Base-by-base conservation (phyloP, 2,329 filamentous ascomycete species). In the Trichoderma atroviride region DNA sequence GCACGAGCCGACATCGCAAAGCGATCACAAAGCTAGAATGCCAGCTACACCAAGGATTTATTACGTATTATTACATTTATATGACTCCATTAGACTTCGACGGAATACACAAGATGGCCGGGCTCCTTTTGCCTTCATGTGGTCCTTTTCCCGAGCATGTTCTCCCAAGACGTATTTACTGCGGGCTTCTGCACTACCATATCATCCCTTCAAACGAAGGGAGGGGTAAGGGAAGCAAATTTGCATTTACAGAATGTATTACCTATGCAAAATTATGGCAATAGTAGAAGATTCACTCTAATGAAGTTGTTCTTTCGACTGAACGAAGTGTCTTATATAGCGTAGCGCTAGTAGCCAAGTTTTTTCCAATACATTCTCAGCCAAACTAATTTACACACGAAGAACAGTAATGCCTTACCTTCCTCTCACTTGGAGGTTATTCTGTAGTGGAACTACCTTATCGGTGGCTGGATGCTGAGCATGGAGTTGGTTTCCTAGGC, bases 1-100 rank as follows among this genome's bases (percentile, higher is more conserved):
- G 24, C 37, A 14, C 33, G 55, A 37, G 35, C 55, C 55, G 63
- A 67, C 53, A 52, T 59, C 55, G 63, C 55, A 37, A 52, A 19
- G 16, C 22, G 16, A 31, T 13, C 22, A n/a, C 16, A 19, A 43
- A 56, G 33, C 61, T 19, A 56, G 1, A 31, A 0, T 4, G n/a
- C 22, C 31, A 56, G 50, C 14, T 29, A 31, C 16, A 52, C 6
- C 19, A 47, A n/a, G 14, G 29, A n/a, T 43, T 9, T 43, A 43
- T 40, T 65, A 47, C n/a, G 62, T 16, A 65, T 47, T 7, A 57
- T 4, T 19, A 65, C 19, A 56, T 14, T 6, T 22, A 33, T 5
- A 29, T 22, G 11, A 11, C 24, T 11, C 16, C 16, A 14, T 55
- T 22, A n/a, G 7, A 9, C 5, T 24, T 55, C 33, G 9, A 31